Conservation (phyloP, 306 rosid genomes). For the Begonia fuchsioides region DNA sequence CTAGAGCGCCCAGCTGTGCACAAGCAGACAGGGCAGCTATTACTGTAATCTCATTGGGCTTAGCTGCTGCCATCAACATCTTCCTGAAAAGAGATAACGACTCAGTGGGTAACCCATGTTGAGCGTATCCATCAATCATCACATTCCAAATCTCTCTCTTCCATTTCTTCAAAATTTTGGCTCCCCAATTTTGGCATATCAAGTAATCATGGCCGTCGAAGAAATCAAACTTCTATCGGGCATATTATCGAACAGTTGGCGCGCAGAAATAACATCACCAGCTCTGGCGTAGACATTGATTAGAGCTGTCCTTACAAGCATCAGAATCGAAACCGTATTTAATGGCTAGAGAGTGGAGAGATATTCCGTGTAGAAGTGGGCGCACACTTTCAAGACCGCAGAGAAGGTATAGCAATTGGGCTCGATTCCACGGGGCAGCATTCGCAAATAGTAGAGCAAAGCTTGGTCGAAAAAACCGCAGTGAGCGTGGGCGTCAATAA, state of each 20-base stretch:
- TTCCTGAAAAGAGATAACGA: constrained; percentile 41
- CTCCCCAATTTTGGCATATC: constrained; percentile 44
- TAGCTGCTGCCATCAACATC: constrained; percentile 36
- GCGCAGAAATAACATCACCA: constrained; percentile 37
- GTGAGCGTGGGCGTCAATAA: constrained; percentile 50
- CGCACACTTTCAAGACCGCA: constrained; percentile 31
- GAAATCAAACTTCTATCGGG: constrained; percentile 51
- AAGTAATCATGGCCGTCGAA: constrained; percentile 48
- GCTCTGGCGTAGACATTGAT: constrained; percentile 48
- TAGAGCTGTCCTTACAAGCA: constrained; percentile 46
- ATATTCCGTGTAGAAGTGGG: constrained; percentile 19
- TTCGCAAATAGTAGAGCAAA: constrained; percentile 31
- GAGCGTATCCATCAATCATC: constrained; percentile 68
- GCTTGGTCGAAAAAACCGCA: constrained; percentile 30
- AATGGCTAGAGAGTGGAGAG: constrained; percentile 39
- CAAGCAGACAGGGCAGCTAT: constrained; percentile 57
- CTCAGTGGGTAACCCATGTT: constrained; percentile 50
- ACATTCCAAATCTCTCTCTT: constrained; percentile 62
- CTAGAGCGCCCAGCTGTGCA: constrained; percentile 70
- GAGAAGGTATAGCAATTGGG: constrained; percentile 73
- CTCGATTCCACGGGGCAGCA: constrained; percentile 31
- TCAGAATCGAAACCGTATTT: constrained; percentile 31
- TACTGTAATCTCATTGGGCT: constrained; percentile 53
- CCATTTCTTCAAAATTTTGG: constrained; percentile 38
- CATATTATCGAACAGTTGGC: constrained; percentile 54